Evolutionary conservation across 164 flowering plant genomes (phyloP).

Genomic region (Tinospora cordifolia): DNA sequence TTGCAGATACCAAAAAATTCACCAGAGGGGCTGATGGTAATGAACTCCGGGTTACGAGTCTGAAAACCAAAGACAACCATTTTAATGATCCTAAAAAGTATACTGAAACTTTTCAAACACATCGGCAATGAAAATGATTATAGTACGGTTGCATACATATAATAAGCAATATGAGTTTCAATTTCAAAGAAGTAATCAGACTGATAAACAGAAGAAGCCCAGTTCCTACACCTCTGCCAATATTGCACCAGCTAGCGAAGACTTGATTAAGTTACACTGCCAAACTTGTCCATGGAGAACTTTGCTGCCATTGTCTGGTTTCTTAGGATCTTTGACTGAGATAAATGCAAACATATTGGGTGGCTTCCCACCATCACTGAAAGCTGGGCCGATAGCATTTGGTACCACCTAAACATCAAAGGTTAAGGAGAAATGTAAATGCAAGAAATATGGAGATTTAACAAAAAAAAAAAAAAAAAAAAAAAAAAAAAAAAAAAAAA

Average conservation of each 20-base stretch:
- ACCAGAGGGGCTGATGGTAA: slow-evolving; percentile 53
- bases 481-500: too few species aligned
- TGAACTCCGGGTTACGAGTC: slow-evolving; percentile 45
- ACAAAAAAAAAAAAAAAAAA: too few species aligned
- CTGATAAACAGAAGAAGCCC: slow-evolving; percentile 1
- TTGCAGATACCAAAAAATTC: slow-evolving; percentile 56
- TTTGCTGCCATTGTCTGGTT: slow-evolving; percentile 17
- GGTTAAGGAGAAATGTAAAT: too few species aligned
- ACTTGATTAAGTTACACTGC: slow-evolving; percentile 61
- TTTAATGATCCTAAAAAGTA: background rate
- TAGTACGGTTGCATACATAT: background rate
- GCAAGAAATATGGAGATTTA: too few species aligned
- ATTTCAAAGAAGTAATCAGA: background rate
- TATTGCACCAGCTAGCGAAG: slow-evolving; percentile 38
- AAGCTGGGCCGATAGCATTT: slow-evolving; percentile 23
- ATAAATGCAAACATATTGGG: slow-evolving; percentile 57
- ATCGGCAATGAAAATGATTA: background rate
- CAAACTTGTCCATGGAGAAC: slow-evolving; percentile 36
- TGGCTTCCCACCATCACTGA: slow-evolving; percentile 22
- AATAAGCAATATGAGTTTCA: background rate
- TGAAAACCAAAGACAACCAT: slow-evolving; percentile 20
- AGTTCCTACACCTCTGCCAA: slow-evolving; percentile 56
- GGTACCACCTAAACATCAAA: slow-evolving; percentile 68
- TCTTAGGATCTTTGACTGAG: slow-evolving; percentile 35
- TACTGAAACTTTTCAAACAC: background rate